Conservation (phyloP, 1,139 yeast genomes). For the Debaryomyces udenii region DNA sequence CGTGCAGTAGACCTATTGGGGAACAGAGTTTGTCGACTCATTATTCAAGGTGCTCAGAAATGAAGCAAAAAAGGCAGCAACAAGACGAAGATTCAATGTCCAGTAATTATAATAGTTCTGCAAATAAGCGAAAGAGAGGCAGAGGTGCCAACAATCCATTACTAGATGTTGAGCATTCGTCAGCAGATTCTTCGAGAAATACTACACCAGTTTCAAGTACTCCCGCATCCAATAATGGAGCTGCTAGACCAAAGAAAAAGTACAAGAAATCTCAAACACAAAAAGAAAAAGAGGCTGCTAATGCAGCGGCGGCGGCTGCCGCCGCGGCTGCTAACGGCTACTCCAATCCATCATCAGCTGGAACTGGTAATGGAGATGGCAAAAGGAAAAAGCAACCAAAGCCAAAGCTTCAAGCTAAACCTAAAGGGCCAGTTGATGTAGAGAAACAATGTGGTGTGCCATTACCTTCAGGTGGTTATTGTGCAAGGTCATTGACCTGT, state of each 20-base stretch:
- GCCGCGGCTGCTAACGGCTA: slow-evolving; percentile 32
- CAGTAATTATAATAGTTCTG: slow-evolving; percentile 11
- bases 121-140: slow-evolving; percentile 38
- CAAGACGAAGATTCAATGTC: slow-evolving; percentile 26
- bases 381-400: slow-evolving; percentile 50
- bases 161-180: slow-evolving; percentile 40
- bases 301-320: slow-evolving; percentile 50
- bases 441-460: slow-evolving; percentile 97
- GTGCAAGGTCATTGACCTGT: slow-evolving; percentile 95
- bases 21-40: slow-evolving; percentile 49
- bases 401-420: slow-evolving; percentile 57
- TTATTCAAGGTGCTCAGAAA: slow-evolving; percentile 49
- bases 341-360: slow-evolving; percentile 16
- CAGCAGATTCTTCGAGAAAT: slow-evolving; percentile 46
- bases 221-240: slow-evolving; percentile 21
- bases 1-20: slow-evolving; percentile 67
- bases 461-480: slow-evolving; percentile 85
- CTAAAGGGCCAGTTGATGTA: slow-evolving; percentile 86
- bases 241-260: slow-evolving; percentile 44
- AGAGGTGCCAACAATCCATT: slow-evolving; percentile 26
- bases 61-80: slow-evolving; percentile 44
- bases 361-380: slow-evolving; percentile 20
- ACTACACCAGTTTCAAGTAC: slow-evolving; percentile 41
- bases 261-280: slow-evolving; percentile 49
- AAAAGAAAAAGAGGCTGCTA: slow-evolving; percentile 51